Base-by-base conservation (phyloP, 1,139 yeast species). In the Nakaseomyces delphensis region DNA sequence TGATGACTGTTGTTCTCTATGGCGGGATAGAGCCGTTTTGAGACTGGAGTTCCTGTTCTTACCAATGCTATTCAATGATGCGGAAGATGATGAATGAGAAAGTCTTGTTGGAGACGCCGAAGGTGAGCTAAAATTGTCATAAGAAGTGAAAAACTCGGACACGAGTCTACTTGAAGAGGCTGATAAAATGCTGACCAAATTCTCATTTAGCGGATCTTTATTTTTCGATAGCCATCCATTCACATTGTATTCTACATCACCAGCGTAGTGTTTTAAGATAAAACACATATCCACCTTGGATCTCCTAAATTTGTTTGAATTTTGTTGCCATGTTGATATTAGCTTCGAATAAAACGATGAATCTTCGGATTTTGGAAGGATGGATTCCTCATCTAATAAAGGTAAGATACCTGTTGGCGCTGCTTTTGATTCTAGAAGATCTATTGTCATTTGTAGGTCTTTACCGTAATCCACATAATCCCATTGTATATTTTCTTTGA, bases 401-500 rank as follows among this genome's bases (percentile, higher is more conserved):
- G 95, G 83, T 47, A 93, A 75, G n/a, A 93, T 74, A 45, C 97
- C 96, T 66, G 87, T 74, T 5, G 94, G 95, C 20, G 70, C 67
- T 21, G 63, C 64, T 24, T 71, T 62, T 54, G 75, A 77, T 63
- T 91, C 98, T 45, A 93, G 87, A 45, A 93, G 70, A 54, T 91
- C 95, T 40, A 93, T 91, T 0, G 98, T 91, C 20, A 94, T 95
- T 60, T 91, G 96, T 43, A 91, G 69, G 61, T 93, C 97, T 49
- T 82, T 85, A n/a, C 98, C 98, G 64, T 87, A 93, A 62, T 93
- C 98, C 40, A 89, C 83, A 52, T 84, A 93, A 54, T 87, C 83
- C 99, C 99, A 93, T 51, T 85, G 89, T 45, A 93, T 91, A 51
- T 87, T 85, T 65, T 93, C 98, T 45, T 87, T 76, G 48, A 89